These are phyloP conservation scores for Agrocybe pediades DNA, from an alignment of 768 basidiomycete genomes.

Conservation along the genomic window DNA sequence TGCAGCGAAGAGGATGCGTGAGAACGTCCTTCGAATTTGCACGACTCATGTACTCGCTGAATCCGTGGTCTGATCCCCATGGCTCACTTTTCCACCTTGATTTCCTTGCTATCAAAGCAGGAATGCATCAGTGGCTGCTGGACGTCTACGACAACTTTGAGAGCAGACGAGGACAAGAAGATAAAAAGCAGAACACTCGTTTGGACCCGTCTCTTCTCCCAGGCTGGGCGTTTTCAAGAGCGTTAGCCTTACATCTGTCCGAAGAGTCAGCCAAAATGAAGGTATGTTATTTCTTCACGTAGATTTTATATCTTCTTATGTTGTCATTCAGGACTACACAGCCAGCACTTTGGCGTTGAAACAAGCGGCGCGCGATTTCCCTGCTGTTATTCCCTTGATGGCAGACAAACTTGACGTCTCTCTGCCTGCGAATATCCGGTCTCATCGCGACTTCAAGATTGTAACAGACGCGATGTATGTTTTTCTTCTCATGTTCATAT, in stretches of 20 bases:
- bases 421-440: constrained; percentile 57
- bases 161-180: constrained; percentile 18
- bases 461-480: constrained; percentile 67
- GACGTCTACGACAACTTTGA: constrained; percentile 59
- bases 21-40: constrained; percentile 92
- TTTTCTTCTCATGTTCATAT: not conserved
- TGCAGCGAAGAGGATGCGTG: constrained; percentile 87
- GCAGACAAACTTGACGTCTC: constrained; percentile 83
- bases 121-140: constrained; percentile 80
- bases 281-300: constrained; percentile 19
- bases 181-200: constrained; percentile 22
- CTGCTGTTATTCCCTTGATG: constrained; percentile 77
- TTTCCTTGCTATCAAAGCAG: constrained; percentile 79
- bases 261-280: constrained; percentile 48
- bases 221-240: constrained; percentile 75
- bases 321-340: constrained; percentile 44
- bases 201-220: constrained; percentile 68
- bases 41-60: constrained; percentile 80
- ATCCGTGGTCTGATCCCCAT: constrained; percentile 89
- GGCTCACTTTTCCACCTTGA: constrained; percentile 84
- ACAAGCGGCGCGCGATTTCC: constrained; percentile 77
- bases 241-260: constrained; percentile 60
- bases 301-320: not conserved
- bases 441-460: constrained; percentile 67
- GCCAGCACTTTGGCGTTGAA: constrained; percentile 68